Conservation (phyloP, 306 rosid species). For the Crotalaria pallida region DNA sequence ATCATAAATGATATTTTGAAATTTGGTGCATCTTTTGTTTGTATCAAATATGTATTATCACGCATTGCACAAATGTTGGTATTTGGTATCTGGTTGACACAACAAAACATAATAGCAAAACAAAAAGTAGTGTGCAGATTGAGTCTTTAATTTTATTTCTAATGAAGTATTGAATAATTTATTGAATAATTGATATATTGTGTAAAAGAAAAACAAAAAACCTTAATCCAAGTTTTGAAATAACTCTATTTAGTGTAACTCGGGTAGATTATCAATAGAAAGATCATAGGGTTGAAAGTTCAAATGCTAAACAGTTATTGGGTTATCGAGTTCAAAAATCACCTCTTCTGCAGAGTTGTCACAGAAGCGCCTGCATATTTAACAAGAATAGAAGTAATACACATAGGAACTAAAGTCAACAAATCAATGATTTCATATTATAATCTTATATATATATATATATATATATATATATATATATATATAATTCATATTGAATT, state of each 20-base stretch:
- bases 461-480: no score
- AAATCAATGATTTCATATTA: neutral
- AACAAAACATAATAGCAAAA: no score
- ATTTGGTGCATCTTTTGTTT: no score
- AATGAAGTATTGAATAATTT: neutral
- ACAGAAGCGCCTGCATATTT: slow-evolving; percentile 4
- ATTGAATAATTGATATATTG: neutral
- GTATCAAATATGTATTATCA: no score
- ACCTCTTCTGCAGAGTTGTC: neutral
- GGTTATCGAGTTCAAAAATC: neutral
- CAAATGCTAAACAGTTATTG: neutral
- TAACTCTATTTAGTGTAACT: neutral
- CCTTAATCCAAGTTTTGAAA: neutral
- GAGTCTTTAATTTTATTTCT: neutral
- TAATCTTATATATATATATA: neutral
- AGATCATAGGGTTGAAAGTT: neutral
- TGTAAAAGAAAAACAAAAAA: neutral
- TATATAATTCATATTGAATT: no score
- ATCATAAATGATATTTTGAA: no score
- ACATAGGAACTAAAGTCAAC: neutral
- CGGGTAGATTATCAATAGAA: neutral
- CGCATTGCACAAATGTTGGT: no score
- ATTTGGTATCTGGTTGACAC: no score
- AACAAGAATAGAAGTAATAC: neutral
- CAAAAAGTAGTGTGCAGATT: no score